A percentile compares a stretch with the other conserved stretches of the same genome.
These are phyloP conservation scores for Voacanga thouarsii DNA, from an alignment of 257 asterid genomes.

Conservation along the genomic window DNA sequence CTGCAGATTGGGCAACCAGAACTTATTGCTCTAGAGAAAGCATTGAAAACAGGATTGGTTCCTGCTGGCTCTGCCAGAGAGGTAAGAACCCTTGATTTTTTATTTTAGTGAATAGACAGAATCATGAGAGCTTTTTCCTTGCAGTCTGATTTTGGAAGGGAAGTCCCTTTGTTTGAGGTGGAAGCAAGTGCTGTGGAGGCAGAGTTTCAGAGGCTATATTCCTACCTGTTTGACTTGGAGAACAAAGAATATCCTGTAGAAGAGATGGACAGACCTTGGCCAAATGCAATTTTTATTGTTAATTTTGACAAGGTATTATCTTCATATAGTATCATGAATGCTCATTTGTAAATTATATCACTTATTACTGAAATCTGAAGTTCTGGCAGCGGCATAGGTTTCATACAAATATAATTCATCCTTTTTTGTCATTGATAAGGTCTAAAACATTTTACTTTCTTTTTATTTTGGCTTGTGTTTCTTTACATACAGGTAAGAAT, in stretches of 20 bases:
- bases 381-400: not conserved
- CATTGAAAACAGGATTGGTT: slow-evolving; percentile 64
- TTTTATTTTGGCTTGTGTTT: not conserved
- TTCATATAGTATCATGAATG: not conserved
- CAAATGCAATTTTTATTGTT: slow-evolving; percentile 79
- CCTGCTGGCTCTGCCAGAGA: slow-evolving; percentile 94
- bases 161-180: slow-evolving; percentile 91
- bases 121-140: slow-evolving; percentile 25
- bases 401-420: not conserved
- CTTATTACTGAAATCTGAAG: not conserved
- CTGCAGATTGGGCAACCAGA: slow-evolving; percentile 88
- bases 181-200: slow-evolving; percentile 86
- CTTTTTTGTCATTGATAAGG: not conserved
- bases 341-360: not conserved
- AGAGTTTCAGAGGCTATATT: slow-evolving; percentile 86
- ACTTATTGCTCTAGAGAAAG: slow-evolving; percentile 79
- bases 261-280: slow-evolving; percentile 81
- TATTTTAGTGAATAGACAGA: slow-evolving; percentile 19
- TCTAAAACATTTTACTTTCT: not conserved
- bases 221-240: slow-evolving; percentile 80
- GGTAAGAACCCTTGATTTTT: slow-evolving; percentile 47
- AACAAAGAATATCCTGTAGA: slow-evolving; percentile 54
- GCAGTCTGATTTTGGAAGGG: slow-evolving; percentile 93
- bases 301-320: slow-evolving; percentile 87
- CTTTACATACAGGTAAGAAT: slow-evolving; percentile 59